Conservation (phyloP, 2,329 filamentous ascomycete genomes). For the Clathrospora elynae region DNA sequence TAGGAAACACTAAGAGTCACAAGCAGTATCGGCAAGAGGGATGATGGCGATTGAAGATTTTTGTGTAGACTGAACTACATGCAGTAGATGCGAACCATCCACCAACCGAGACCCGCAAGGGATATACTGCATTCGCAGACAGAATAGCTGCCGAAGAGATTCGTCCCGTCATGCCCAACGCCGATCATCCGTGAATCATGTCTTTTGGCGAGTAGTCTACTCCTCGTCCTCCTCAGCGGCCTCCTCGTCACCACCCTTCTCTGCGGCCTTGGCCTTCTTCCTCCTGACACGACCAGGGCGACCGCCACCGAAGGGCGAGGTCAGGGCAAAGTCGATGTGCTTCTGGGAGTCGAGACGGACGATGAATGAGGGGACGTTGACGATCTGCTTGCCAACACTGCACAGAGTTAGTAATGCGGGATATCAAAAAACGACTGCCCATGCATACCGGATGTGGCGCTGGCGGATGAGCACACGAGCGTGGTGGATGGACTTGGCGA, state of each 20-base stretch:
- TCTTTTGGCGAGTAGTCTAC: slow-evolving; percentile 41
- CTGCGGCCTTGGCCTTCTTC: slow-evolving; percentile 99
- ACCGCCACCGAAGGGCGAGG: slow-evolving; percentile 96
- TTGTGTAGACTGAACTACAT: slow-evolving; percentile 40
- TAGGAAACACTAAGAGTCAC: too few species aligned
- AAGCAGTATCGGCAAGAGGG: slow-evolving; percentile 8
- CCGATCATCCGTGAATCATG: slow-evolving; percentile 45
- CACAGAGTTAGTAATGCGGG: slow-evolving; percentile 20
- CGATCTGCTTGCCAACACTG: slow-evolving; percentile 99
- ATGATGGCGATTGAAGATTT: slow-evolving; percentile 44
- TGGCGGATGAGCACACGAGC: slow-evolving; percentile 99
- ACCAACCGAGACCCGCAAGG: slow-evolving; percentile 36
- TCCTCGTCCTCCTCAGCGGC: slow-evolving; percentile 90
- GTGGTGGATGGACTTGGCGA: slow-evolving; percentile 99
- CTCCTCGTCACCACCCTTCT: slow-evolving; percentile 78
- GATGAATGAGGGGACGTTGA: slow-evolving; percentile 99
- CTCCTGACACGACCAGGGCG: slow-evolving; percentile 96
- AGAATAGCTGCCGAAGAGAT: slow-evolving; percentile 35
- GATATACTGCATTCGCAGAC: slow-evolving; percentile 41
- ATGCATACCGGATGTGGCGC: slow-evolving; percentile 83
- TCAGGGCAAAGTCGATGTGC: slow-evolving; percentile 99
- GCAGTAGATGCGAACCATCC: slow-evolving; percentile 31
- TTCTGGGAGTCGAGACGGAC: slow-evolving; percentile 99
- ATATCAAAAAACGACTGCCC: not conserved
- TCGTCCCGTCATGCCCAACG: slow-evolving; percentile 47